A percentile compares a stretch with the other conserved stretches of the same genome.
Conservation (phyloP, 78 protist genomes). For the Emiliania huxleyi region DNA sequence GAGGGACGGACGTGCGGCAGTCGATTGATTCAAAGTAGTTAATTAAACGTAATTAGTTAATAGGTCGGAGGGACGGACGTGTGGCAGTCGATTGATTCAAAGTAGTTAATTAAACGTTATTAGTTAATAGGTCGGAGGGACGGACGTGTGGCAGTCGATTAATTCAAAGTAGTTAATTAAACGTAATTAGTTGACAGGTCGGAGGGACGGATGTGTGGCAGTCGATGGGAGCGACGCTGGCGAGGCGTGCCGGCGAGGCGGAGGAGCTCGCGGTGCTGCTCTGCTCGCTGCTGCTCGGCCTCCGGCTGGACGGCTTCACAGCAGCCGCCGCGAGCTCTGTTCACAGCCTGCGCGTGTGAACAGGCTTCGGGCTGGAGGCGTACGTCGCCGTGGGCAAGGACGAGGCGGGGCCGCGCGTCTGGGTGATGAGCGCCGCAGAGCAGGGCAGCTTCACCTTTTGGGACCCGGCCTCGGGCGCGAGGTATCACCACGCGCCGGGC, state of each 20-base stretch:
- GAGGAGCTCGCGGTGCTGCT: slow-evolving; percentile 53
- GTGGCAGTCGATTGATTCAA: too few relatives aligned
- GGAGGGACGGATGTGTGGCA: slow-evolving; percentile 37
- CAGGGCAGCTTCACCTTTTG: slow-evolving; percentile 23
- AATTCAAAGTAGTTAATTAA: too few relatives aligned
- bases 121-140: too few relatives aligned
- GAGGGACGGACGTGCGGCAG: slow-evolving; percentile 31
- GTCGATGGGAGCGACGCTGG: not conserved
- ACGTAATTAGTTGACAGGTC: too few relatives aligned
- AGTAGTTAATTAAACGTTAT: too few relatives aligned
- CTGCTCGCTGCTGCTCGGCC: slow-evolving; percentile 56
- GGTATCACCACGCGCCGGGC: not conserved
- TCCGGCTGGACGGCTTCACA: too few relatives aligned
- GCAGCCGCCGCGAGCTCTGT: too few relatives aligned
- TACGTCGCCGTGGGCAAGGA: slow-evolving; percentile 41
- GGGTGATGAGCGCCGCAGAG: slow-evolving; percentile 36
- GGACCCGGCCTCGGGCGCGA: slow-evolving; percentile 4
- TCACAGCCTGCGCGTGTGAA: too few relatives aligned
- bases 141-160: too few relatives aligned
- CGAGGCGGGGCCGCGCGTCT: not conserved
- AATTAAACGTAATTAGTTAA: too few relatives aligned
- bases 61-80: too few relatives aligned
- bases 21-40: too few relatives aligned
- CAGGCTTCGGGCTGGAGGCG: slow-evolving; percentile 61
- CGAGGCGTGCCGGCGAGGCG: not conserved